A percentile compares a stretch with the other conserved stretches of the same genome.
These are phyloP conservation scores for Saccharomyces hybrid DNA, from an alignment of 1,139 yeast genomes.

Conservation along the genomic window DNA sequence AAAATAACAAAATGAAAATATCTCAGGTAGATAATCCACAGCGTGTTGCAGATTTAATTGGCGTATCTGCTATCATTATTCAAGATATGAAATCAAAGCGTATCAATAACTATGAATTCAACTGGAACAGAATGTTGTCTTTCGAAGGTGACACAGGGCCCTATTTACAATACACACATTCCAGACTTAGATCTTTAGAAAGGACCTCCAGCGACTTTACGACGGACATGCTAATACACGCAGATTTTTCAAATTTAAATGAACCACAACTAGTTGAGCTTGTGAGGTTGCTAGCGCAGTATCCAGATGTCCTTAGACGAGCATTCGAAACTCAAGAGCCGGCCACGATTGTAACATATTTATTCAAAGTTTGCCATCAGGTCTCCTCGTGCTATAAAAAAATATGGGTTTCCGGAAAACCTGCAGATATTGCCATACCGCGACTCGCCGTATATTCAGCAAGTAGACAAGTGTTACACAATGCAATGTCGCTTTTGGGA, in stretches of 20 bases:
- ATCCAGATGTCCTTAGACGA: slow-evolving; percentile 82
- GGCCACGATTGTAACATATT: slow-evolving; percentile 89
- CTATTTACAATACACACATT: slow-evolving; percentile 95
- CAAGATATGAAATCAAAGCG: slow-evolving; percentile 99
- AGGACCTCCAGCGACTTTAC: slow-evolving; percentile 59
- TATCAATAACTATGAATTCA: slow-evolving; percentile 89
- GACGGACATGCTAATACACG: slow-evolving; percentile 39
- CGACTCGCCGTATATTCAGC: slow-evolving; percentile 87
- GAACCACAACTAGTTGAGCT: slow-evolving; percentile 71
- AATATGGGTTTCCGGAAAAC: slow-evolving; percentile 97
- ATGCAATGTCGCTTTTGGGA: slow-evolving; percentile 88
- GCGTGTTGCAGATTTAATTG: slow-evolving; percentile 88
- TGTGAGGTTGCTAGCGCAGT: slow-evolving; percentile 78
- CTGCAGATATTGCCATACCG: slow-evolving; percentile 76
- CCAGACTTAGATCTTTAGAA: slow-evolving; percentile 90
- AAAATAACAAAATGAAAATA: slow-evolving; percentile 81
- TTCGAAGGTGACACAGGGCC: slow-evolving; percentile 99
- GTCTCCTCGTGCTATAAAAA: slow-evolving; percentile 96
- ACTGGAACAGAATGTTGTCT: slow-evolving; percentile 97
- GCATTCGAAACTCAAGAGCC: slow-evolving; percentile 87
- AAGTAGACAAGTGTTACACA: slow-evolving; percentile 82
- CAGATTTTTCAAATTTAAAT: slow-evolving; percentile 63
- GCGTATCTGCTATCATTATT: slow-evolving; percentile 96
- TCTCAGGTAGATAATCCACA: slow-evolving; percentile 94
- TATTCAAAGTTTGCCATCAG: slow-evolving; percentile 85